A percentile compares a stretch with the other conserved stretches of the same genome.
These are phyloP conservation scores for Jamesozyma lodderae DNA, from an alignment of 805 yeast genomes.

Conservation along the genomic window DNA sequence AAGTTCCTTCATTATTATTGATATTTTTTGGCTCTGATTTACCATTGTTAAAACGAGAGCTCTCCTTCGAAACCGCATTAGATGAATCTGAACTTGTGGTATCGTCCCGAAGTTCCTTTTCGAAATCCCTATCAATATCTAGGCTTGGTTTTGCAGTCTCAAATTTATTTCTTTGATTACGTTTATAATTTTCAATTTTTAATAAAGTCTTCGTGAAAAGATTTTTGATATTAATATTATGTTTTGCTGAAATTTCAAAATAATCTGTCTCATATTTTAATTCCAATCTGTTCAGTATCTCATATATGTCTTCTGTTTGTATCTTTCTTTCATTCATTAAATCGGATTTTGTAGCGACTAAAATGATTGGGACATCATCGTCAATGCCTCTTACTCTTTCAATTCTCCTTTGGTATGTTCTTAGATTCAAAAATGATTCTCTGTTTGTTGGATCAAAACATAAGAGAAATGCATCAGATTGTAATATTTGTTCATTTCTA, in stretches of 20 bases:
- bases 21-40: no score
- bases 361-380: conserved; percentile 16
- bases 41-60: no score
- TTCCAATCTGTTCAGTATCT: conserved; percentile 12
- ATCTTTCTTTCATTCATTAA: conserved; percentile 8
- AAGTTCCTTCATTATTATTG: no score
- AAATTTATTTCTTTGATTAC: not conserved
- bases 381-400: conserved; percentile 13
- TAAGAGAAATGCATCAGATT: conserved; percentile 25
- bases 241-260: conserved; percentile 20
- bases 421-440: conserved; percentile 16
- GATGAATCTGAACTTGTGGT: no score
- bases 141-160: not conserved
- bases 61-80: no score
- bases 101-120: no score
- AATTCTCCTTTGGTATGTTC: conserved; percentile 14
- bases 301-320: conserved; percentile 9
- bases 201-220: conserved; percentile 9
- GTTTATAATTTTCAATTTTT: conserved; percentile 12
- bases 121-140: no score
- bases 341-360: conserved; percentile 20
- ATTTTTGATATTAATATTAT: conserved; percentile 13
- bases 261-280: conserved; percentile 10
- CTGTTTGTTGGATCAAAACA: conserved; percentile 20
- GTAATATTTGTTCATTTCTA: conserved; percentile 18